Evolutionary conservation across 306 rosid genomes (phyloP).

Genomic region (Begonia peltatifolia): DNA sequence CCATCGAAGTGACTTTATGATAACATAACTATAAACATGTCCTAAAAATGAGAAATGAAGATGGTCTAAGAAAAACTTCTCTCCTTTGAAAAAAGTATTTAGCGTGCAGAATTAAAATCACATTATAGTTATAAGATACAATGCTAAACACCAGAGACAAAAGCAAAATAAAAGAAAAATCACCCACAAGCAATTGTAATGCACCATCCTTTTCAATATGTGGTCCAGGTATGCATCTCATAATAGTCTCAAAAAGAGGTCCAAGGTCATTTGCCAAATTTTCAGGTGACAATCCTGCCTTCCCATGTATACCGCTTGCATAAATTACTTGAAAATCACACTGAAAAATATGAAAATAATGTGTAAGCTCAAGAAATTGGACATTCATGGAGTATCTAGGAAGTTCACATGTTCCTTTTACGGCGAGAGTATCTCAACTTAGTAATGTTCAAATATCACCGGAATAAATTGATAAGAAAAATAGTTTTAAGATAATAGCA

Average conservation of each 20-base stretch:
- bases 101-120: not conserved
- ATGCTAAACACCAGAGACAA: not conserved
- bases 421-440: too few relatives aligned
- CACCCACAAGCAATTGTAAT: slow-evolving; percentile 92
- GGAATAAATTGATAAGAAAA: too few relatives aligned
- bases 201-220: slow-evolving; percentile 83
- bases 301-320: slow-evolving; percentile 95
- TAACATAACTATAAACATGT: too few relatives aligned
- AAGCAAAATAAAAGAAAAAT: slow-evolving; percentile 10
- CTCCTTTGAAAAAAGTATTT: not conserved
- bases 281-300: slow-evolving; percentile 86
- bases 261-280: slow-evolving; percentile 91
- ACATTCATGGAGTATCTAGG: too few relatives aligned
- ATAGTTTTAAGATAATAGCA: too few relatives aligned
- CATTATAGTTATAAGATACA: not conserved
- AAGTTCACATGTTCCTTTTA: too few relatives aligned
- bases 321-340: slow-evolving; percentile 95
- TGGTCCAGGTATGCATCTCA: slow-evolving; percentile 99
- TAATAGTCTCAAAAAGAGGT: slow-evolving; percentile 84
- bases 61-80: not conserved
- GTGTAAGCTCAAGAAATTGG: not conserved
- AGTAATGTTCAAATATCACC: too few relatives aligned
- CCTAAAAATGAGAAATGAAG: too few relatives aligned
- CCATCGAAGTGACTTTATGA: too few relatives aligned
- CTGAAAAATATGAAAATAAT: slow-evolving; percentile 19